Evolutionary conservation across 441 rosid species (phyloP).

Genomic region (Francoa sonchifolia): DNA sequence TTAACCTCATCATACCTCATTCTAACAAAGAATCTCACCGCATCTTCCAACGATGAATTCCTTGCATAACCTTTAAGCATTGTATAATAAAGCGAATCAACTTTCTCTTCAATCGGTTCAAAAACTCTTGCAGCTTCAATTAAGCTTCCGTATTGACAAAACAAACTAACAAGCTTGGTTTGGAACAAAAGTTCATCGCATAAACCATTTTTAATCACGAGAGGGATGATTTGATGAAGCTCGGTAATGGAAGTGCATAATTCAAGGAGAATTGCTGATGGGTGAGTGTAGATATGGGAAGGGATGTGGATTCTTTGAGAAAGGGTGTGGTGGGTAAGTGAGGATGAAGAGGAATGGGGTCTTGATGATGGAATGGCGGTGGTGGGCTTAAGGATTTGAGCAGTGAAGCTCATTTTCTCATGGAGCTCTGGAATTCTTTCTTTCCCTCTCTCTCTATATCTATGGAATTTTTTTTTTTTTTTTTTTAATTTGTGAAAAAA

Average conservation of each 20-base stretch:
- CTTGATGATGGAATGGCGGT: not conserved
- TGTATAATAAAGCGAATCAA: slow-evolving; percentile 62
- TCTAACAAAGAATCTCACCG: slow-evolving; percentile 39
- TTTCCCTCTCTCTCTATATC: no score
- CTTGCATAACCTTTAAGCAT: slow-evolving; percentile 74
- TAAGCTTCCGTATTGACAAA: slow-evolving; percentile 55
- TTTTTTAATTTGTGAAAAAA: no score
- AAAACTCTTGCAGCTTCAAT: slow-evolving; percentile 65
- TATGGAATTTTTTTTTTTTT: no score
- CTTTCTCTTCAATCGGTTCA: slow-evolving; percentile 40
- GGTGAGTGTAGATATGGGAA: slow-evolving; percentile 56
- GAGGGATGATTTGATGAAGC: slow-evolving; percentile 57
- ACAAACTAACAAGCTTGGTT: slow-evolving; percentile 74
- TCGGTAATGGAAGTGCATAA: slow-evolving; percentile 43
- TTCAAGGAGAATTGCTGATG: slow-evolving; percentile 68
- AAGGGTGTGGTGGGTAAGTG: slow-evolving; percentile 27
- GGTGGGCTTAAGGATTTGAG: not conserved
- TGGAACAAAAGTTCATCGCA: slow-evolving; percentile 47
- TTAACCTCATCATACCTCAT: slow-evolving; percentile 52
- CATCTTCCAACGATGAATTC: slow-evolving; percentile 35
- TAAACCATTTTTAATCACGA: slow-evolving; percentile 53
- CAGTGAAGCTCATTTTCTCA: no score
- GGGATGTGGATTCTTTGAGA: slow-evolving; percentile 50
- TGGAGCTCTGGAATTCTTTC: no score
- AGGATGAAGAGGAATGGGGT: not conserved